A percentile compares a stretch with the other conserved stretches of the same genome.
These are phyloP conservation scores for Chimonanthus salicifolius DNA, from an alignment of 164 flowering plant species.

Conservation along the genomic window DNA sequence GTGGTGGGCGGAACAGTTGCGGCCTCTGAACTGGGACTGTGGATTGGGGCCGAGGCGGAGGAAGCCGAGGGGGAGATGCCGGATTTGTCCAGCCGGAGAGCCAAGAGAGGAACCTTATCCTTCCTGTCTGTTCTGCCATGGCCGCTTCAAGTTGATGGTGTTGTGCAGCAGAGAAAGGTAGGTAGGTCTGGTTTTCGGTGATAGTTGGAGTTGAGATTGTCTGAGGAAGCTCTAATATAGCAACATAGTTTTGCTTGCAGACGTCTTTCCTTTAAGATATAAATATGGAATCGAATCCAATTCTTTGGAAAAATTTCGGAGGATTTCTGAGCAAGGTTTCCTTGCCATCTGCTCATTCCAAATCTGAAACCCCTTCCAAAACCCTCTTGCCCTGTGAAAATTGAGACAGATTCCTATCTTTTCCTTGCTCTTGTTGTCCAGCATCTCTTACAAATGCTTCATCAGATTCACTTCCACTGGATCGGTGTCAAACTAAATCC, in stretches of 20 bases:
- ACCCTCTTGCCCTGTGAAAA: background rate
- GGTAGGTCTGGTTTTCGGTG: background rate
- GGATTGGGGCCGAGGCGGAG: background rate
- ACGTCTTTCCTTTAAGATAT: background rate
- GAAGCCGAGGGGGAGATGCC: background rate
- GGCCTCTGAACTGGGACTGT: background rate
- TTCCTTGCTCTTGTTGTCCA: background rate
- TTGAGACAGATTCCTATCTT: background rate
- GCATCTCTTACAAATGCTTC: background rate
- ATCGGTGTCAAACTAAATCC: too few species aligned
- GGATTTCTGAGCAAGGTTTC: background rate
- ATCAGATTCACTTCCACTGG: too few species aligned
- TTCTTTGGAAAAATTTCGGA: background rate
- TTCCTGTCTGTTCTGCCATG: conserved; percentile 5
- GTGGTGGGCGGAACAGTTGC: background rate
- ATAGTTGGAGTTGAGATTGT: background rate
- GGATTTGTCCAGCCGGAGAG: background rate
- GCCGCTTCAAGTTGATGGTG: background rate
- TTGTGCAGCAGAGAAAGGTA: background rate
- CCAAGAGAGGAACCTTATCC: conserved; percentile 4
- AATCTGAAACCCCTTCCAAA: background rate
- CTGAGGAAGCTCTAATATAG: background rate
- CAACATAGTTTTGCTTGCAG: background rate
- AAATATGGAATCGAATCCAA: background rate
- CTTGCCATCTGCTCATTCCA: background rate